Conservation (phyloP, 129 eudicot genomes). For the Silybum marianum region DNA sequence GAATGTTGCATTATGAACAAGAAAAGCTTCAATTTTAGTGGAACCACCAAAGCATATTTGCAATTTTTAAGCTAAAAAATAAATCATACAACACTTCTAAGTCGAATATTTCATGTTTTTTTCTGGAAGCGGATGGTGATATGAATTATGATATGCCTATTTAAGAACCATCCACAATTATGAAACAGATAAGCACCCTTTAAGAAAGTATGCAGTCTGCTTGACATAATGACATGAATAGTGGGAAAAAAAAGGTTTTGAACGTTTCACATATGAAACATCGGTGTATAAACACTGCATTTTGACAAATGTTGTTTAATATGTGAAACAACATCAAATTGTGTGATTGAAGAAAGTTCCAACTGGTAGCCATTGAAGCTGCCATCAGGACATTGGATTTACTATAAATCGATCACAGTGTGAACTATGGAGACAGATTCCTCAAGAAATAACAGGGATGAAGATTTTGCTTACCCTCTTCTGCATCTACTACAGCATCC, state of each 20-base stretch:
- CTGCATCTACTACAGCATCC: conserved; percentile 18
- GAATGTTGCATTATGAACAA: not conserved
- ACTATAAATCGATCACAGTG: not conserved
- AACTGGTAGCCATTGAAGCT: not conserved
- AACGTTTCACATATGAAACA: not conserved
- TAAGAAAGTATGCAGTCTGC: not conserved
- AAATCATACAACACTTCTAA: not conserved
- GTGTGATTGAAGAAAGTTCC: not conserved
- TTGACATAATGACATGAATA: not conserved
- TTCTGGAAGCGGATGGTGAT: not conserved
- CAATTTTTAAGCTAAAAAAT: not conserved
- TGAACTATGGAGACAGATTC: not conserved
- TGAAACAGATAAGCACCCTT: not conserved
- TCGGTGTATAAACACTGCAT: not conserved
- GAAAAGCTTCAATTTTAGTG: not conserved
- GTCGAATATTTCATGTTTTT: not conserved
- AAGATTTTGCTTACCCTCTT: conserved; percentile 19
- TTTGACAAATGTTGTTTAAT: not conserved
- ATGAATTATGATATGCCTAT: not conserved
- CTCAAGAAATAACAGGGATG: not conserved
- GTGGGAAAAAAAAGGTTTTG: not conserved
- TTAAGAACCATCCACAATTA: not conserved
- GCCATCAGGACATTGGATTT: not conserved
- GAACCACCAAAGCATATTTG: not conserved
- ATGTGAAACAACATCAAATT: not conserved